These are phyloP conservation scores for Lipomyces yamadae DNA, from an alignment of 805 yeast genomes.

Conservation along the genomic window DNA sequence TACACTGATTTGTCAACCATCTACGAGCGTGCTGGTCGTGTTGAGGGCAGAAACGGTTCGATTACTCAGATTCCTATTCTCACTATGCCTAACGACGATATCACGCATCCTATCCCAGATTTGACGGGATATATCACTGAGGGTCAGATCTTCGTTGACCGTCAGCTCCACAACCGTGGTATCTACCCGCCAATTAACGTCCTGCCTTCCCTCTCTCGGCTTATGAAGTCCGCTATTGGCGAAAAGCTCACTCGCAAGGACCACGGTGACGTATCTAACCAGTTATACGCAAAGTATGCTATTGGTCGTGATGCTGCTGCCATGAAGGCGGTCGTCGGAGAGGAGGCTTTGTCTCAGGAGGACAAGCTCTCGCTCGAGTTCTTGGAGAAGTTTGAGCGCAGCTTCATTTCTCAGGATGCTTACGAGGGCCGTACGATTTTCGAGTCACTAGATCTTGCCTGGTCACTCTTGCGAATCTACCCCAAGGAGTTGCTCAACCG, in stretches of 20 bases:
- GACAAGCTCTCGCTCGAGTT: constrained; percentile 97
- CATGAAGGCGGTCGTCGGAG: constrained; percentile 99
- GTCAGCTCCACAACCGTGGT: constrained; percentile 96
- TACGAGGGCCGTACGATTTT: constrained; percentile 93
- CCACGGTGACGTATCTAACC: constrained; percentile 99
- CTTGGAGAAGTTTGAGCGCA: constrained; percentile 95
- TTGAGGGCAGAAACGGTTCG: constrained; percentile 99
- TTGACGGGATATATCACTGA: constrained; percentile 99
- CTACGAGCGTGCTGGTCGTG: constrained; percentile 99
- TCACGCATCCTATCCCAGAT: constrained; percentile 99
- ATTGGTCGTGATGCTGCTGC: constrained; percentile 99
- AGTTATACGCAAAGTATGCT: constrained; percentile 97
- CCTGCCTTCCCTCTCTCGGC: constrained; percentile 93
- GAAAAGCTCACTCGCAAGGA: constrained; percentile 99
- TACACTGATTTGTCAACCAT: constrained; percentile 98
- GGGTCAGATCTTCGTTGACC: constrained; percentile 97
- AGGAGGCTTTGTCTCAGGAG: constrained; percentile 96
- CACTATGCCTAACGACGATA: constrained; percentile 99
- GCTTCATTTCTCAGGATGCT: constrained; percentile 94
- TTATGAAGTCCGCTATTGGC: constrained; percentile 99
- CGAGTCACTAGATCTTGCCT: constrained; percentile 96
- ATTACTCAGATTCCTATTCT: constrained; percentile 98
- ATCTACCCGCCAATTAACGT: constrained; percentile 99
- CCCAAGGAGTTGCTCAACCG: constrained; percentile 99
- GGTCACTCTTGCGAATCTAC: constrained; percentile 97